Conservation (phyloP, 768 basidiomycete genomes). For the Leccinum olivaceopallidum region DNA sequence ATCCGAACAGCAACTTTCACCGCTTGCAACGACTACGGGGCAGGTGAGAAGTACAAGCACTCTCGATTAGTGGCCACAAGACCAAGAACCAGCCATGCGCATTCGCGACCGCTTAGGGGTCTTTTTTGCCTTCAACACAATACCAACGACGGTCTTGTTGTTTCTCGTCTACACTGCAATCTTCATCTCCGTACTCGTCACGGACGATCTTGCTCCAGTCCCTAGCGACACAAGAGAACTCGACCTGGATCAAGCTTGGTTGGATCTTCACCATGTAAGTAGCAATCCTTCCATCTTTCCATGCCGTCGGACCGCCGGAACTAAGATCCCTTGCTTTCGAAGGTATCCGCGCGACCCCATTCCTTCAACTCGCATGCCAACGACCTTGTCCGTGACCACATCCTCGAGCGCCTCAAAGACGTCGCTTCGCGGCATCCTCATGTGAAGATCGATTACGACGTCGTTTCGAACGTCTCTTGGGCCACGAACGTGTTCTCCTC, state of each 20-base stretch:
- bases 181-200: constrained; percentile 47
- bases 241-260: constrained; percentile 54
- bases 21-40: too few relatives aligned
- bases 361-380: constrained; percentile 80
- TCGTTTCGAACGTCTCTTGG: constrained; percentile 52
- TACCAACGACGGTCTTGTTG: constrained; percentile 48
- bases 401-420: constrained; percentile 53
- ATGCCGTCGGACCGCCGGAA: too few relatives aligned
- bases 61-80: neutral
- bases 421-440: constrained; percentile 45
- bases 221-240: constrained; percentile 47
- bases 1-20: too few relatives aligned
- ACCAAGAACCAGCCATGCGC: constrained; percentile 19
- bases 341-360: constrained; percentile 72
- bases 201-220: constrained; percentile 47
- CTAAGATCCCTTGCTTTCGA: neutral
- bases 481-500: constrained; percentile 20
- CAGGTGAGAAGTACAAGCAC: too few relatives aligned
- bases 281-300: constrained; percentile 1
- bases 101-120: constrained; percentile 25
- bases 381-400: constrained; percentile 59
- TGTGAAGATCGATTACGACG: constrained; percentile 54
- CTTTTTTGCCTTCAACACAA: constrained; percentile 39
- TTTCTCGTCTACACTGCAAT: constrained; percentile 48
- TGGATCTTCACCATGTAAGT: constrained; percentile 55